Conservation (phyloP, 192 early-diverging fungal genomes). For the Umbelopsis isabellina region DNA sequence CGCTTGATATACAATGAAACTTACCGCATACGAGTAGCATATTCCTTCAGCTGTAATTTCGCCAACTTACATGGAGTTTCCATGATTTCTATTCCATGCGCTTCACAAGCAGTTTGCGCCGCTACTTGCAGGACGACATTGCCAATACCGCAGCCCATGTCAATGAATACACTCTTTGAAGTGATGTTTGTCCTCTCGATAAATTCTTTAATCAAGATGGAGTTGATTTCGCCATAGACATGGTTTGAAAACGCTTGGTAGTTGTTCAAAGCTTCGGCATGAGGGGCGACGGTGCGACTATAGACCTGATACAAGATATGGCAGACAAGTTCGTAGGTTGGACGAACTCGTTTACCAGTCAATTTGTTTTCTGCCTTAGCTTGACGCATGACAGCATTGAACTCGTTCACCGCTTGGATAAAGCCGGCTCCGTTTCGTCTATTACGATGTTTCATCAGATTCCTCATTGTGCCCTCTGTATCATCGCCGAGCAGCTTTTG, state of each 20-base stretch:
- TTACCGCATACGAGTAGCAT: constrained; percentile 77
- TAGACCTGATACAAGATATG: constrained; percentile 91
- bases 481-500: constrained; percentile 65
- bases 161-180: constrained; percentile 79
- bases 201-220: constrained; percentile 81
- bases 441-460: constrained; percentile 78
- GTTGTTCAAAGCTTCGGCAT: constrained; percentile 70
- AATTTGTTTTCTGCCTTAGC: constrained; percentile 45
- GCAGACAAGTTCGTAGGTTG: constrained; percentile 71
- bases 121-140: constrained; percentile 97
- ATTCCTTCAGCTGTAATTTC: constrained; percentile 79
- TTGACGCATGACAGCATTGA: constrained; percentile 65
- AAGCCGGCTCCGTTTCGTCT: constrained; percentile 68
- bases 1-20: background rate
- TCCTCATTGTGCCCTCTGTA: constrained; percentile 68
- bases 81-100: constrained; percentile 92
- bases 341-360: constrained; percentile 33
- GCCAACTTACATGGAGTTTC: constrained; percentile 81
- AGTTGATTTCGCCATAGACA: constrained; percentile 96
- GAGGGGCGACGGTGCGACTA: constrained; percentile 82
- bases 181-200: constrained; percentile 71
- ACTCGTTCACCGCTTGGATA: constrained; percentile 66
- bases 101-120: constrained; percentile 80
- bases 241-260: constrained; percentile 92
- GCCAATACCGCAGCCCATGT: constrained; percentile 94